phyloP scores from a whole-genome alignment of 495 filamentous ascomycete species.

The Neurospora cerealis region DNA sequence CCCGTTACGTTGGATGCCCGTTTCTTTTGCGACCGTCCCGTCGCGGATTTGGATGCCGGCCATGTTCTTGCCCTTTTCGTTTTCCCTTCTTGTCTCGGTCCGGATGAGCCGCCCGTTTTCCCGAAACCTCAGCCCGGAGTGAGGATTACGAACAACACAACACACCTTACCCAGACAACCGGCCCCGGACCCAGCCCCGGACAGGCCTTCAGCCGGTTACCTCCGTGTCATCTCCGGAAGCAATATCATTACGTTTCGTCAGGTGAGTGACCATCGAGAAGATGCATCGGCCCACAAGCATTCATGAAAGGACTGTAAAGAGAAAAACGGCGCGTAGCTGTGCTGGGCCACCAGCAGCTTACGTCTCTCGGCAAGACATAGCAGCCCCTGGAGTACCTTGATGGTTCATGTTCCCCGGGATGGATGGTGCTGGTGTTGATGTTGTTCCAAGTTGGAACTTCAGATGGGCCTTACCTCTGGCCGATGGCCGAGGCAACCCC shows the following conservation, averaged over 20 bases:
- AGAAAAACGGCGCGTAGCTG: background rate
- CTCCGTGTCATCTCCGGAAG: background rate
- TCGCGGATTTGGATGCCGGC: background rate
- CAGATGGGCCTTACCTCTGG: background rate
- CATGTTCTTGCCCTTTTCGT: background rate
- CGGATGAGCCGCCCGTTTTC: background rate
- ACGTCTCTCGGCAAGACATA: background rate
- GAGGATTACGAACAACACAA: background rate
- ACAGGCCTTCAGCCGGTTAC: background rate
- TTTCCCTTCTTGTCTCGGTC: background rate
- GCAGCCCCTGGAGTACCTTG: background rate
- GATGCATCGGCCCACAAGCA: background rate
- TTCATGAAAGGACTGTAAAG: background rate
- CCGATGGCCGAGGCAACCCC: background rate
- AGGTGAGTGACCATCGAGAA: background rate
- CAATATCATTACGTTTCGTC: background rate
- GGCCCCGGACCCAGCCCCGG: background rate
- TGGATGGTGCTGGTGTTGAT: background rate
- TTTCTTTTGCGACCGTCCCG: background rate
- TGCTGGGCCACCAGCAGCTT: background rate
- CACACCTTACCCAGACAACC: background rate
- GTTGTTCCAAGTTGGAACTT: background rate
- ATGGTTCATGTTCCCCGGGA: background rate
- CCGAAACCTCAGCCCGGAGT: background rate
- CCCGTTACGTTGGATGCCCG: background rate